These are phyloP conservation scores for Didymella lethalis DNA, from an alignment of 2,329 filamentous ascomycete genomes.

Conservation along the genomic window DNA sequence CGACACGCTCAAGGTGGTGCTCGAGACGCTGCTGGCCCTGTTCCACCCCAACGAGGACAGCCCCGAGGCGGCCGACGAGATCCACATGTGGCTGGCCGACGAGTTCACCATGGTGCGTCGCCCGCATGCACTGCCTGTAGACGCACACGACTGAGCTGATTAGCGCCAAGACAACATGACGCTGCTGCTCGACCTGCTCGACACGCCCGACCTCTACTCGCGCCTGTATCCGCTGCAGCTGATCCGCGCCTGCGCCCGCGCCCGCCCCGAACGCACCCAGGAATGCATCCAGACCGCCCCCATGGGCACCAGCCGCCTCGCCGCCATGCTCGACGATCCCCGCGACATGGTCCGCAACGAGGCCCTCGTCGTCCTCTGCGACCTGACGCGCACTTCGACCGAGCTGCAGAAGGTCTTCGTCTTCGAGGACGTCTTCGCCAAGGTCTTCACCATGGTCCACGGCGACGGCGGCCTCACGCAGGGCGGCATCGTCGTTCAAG, in stretches of 20 bases:
- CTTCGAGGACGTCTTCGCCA: conserved; percentile 92
- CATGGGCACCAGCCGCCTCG: conserved; percentile 84
- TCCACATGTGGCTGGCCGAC: conserved; percentile 93
- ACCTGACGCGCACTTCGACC: conserved; percentile 82
- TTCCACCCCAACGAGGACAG: conserved; percentile 75
- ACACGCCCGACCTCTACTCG: conserved; percentile 86
- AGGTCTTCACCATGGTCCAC: conserved; percentile 81
- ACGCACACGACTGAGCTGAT: conserved; percentile 57
- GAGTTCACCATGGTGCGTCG: conserved; percentile 85
- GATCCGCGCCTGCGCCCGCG: conserved; percentile 82
- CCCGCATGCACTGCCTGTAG: neutral
- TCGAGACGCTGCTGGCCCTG: conserved; percentile 94
- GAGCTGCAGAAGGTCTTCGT: conserved; percentile 96
- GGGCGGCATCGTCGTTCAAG: conserved; percentile 87
- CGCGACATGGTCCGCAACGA: conserved; percentile 86
- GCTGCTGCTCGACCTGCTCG: conserved; percentile 85
- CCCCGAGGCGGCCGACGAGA: conserved; percentile 93
- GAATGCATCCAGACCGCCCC: conserved; percentile 92
- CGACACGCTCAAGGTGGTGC: conserved; percentile 91
- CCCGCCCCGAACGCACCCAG: conserved; percentile 88
- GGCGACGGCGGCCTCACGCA: conserved; percentile 81
- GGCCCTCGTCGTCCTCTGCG: conserved; percentile 84
- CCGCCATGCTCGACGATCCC: conserved; percentile 81
- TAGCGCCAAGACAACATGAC: conserved; percentile 95
- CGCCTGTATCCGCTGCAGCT: conserved; percentile 91